Percentiles rank a stretch among this genome's conserved stretches.
Evolutionary conservation across 495 filamentous ascomycete species (phyloP).

Genomic region (Margaritispora aquatica): DNA sequence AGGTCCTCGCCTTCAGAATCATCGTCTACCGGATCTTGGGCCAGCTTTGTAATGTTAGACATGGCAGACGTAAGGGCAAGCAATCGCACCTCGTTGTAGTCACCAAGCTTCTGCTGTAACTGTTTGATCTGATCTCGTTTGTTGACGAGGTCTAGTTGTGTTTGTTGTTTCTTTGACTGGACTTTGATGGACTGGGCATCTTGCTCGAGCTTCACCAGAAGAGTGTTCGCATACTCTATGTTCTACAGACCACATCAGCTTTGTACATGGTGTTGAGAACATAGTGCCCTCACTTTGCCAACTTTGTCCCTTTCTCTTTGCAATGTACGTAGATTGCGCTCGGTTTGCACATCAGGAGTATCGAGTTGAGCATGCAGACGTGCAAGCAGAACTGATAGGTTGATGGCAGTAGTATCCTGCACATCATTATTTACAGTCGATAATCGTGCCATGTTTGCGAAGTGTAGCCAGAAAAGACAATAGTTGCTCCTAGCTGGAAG

Average conservation of each 20-base stretch:
- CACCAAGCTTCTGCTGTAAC: slow-evolving; percentile 54
- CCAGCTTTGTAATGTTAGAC: slow-evolving; percentile 5
- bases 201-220: slow-evolving; percentile 73
- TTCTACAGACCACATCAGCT: slow-evolving; percentile 43
- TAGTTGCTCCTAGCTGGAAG: not conserved
- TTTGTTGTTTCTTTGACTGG: slow-evolving; percentile 55
- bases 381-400: slow-evolving; percentile 65
- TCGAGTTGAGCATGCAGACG: slow-evolving; percentile 70
- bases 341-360: slow-evolving; percentile 54
- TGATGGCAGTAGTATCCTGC: slow-evolving; percentile 36
- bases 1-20: slow-evolving; percentile 46
- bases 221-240: slow-evolving; percentile 69
- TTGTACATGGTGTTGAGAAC: not conserved
- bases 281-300: slow-evolving; percentile 41
- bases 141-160: slow-evolving; percentile 58
- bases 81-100: slow-evolving; percentile 50
- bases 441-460: slow-evolving; percentile 14
- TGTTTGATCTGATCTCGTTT: slow-evolving; percentile 55
- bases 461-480: not conserved
- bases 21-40: slow-evolving; percentile 24
- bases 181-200: slow-evolving; percentile 59
- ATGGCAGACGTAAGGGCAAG: not conserved
- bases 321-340: slow-evolving; percentile 48
- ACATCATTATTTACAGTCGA: slow-evolving; percentile 2
- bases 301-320: slow-evolving; percentile 67